Conservation (phyloP, 164 flowering plant species). For the Sextonia rubra region DNA sequence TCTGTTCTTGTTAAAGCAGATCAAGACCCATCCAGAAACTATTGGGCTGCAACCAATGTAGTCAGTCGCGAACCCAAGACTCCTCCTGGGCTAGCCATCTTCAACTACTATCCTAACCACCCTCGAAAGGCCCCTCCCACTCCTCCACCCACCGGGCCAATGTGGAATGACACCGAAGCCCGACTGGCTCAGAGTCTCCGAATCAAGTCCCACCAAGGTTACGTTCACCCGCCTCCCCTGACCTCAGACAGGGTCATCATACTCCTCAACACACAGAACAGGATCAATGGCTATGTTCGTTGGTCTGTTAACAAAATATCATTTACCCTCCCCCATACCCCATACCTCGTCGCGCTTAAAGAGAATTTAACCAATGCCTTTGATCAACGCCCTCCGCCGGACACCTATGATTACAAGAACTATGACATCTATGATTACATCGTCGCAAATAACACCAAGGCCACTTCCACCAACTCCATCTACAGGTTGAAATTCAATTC, state of each 20-base stretch:
- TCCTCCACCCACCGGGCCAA: conserved; percentile 46
- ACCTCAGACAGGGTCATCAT: conserved; percentile 48
- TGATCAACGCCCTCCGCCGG: conserved; percentile 51
- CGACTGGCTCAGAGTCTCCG: conserved; percentile 36
- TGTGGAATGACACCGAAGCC: conserved; percentile 44
- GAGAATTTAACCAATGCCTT: conserved; percentile 31
- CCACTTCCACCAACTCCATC: conserved; percentile 33
- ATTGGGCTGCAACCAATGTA: conserved; percentile 53
- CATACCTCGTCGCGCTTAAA: conserved; percentile 63
- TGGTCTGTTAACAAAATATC: conserved; percentile 84
- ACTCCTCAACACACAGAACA: conserved; percentile 74
- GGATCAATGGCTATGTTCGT: conserved; percentile 27
- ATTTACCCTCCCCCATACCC: conserved; percentile 57
- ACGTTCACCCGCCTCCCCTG: conserved; percentile 41
- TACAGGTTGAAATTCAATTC: conserved; percentile 53
- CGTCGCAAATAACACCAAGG: conserved; percentile 29
- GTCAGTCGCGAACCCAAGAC: conserved; percentile 46
- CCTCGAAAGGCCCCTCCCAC: conserved; percentile 47
- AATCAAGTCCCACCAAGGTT: conserved; percentile 46
- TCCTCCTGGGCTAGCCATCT: conserved; percentile 49
- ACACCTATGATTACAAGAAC: conserved; percentile 24
- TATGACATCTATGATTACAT: conserved; percentile 14
- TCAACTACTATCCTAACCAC: conserved; percentile 81
- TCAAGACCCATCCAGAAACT: conserved; percentile 63
- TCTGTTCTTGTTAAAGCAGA: conserved; percentile 68